Base-by-base conservation (phyloP, 257 asterid species). In the Pogostemon cablin region DNA sequence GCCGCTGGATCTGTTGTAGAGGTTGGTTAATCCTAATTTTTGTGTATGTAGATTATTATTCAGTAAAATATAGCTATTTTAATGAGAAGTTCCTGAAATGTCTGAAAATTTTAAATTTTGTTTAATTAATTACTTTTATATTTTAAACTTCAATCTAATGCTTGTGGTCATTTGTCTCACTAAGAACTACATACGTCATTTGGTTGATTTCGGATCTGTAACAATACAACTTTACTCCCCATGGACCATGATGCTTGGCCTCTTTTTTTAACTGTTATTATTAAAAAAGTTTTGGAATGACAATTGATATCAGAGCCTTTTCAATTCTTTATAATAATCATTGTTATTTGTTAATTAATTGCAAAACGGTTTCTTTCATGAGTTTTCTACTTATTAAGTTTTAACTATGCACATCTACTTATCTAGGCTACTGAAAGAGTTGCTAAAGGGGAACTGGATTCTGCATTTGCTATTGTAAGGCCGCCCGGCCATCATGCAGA, bases 401-500 rank as follows among this genome's bases (percentile, higher is more conserved):
- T 20, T 17, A 54, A 17, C 8, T 54, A 54, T 17, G 60, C n/a
- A 6, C 1, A 1, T 17, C 6, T 50, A 20, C 56, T 0, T 50
- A 50, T n/a, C 32, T 20, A 54, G 60, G 60, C 60, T 54, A 20
- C 60, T 6, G 60, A 54, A 5, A 3, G 25, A 54, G 60, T 54
- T 17, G 60, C 60, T 20, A 54, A 54, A 54, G 60, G 60, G 4
- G 60, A 54, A 17, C 38, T 54, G 37, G 38, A 54, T 54, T 54
- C 60, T 17, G 60, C 60, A 54, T 54, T 54, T 54, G 60, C 60
- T 20, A 54, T 54, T 6, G 60, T 54, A 54, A 54, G 60, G 60
- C 60, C 60, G 5, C 60, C 60, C 3, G 60, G 60, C n/a, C 60
- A 54, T 54, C 60, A 54, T 54, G 60, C 60, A 54, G 60, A 54